Evolutionary conservation across 2,329 filamentous ascomycete species (phyloP).

Genomic region (Pseudogymnoascus sp.): DNA sequence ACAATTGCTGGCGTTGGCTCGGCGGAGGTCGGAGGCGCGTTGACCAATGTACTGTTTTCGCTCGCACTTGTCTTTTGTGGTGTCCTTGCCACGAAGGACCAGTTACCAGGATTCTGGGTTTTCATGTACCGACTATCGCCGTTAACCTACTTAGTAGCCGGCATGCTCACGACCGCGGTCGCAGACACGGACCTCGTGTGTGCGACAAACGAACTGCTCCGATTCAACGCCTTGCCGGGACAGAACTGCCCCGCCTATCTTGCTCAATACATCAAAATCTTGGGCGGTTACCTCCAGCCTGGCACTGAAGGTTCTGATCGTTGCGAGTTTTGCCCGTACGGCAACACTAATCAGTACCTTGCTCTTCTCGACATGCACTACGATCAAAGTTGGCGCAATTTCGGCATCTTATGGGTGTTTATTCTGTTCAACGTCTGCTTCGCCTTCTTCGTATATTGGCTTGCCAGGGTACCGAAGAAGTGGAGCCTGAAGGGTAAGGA

Average conservation of each 20-base stretch:
- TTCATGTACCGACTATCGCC: constrained; percentile 76
- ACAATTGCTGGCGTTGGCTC: constrained; percentile 65
- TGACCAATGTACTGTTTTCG: constrained; percentile 65
- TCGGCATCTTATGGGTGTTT: constrained; percentile 52
- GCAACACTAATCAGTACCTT: constrained; percentile 45
- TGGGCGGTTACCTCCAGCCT: constrained; percentile 42
- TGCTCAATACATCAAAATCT: constrained; percentile 36
- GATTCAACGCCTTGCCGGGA: constrained; percentile 48
- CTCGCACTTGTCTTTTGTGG: constrained; percentile 65
- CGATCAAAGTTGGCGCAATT: constrained; percentile 57
- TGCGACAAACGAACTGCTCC: constrained; percentile 56
- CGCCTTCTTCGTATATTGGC: constrained; percentile 47
- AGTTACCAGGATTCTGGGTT: constrained; percentile 65
- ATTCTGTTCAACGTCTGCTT: constrained; percentile 46
- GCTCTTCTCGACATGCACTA: constrained; percentile 43
- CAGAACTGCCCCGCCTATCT: constrained; percentile 53
- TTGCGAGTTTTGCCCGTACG: constrained; percentile 49
- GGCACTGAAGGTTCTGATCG: constrained; percentile 21
- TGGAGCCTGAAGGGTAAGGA: constrained; percentile 10
- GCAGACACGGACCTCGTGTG: constrained; percentile 58
- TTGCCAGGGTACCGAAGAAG: constrained; percentile 38
- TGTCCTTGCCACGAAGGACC: constrained; percentile 54
- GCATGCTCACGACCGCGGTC: constrained; percentile 59
- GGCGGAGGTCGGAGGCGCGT: constrained; percentile 64
- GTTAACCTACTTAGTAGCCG: constrained; percentile 69